Evolutionary conservation across 1,284 basidiomycete genomes (phyloP).

Genomic region (Fomitiporia mediterranea): DNA sequence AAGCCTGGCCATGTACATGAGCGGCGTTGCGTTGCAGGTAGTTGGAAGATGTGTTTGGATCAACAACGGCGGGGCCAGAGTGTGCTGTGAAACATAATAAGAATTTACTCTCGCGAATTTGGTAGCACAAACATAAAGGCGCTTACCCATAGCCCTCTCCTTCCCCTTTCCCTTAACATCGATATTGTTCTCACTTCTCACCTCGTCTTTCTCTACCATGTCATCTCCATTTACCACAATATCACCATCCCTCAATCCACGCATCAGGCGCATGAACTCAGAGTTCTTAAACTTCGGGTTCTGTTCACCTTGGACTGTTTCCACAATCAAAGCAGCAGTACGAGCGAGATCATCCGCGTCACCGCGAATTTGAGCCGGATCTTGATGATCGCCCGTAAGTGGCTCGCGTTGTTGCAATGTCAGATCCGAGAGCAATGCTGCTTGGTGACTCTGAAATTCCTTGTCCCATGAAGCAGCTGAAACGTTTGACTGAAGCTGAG

Average conservation of each 20-base stretch:
- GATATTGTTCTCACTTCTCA: slow-evolving; percentile 23
- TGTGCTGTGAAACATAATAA: background rate
- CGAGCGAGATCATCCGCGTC: slow-evolving; percentile 67
- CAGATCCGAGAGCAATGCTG: background rate
- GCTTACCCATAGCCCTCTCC: slow-evolving; percentile 25
- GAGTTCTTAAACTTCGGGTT: slow-evolving; percentile 90
- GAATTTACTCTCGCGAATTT: background rate
- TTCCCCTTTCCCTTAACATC: slow-evolving; percentile 61
- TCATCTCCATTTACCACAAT: slow-evolving; percentile 81
- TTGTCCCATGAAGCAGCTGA: slow-evolving; percentile 17
- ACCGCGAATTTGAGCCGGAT: slow-evolving; percentile 14
- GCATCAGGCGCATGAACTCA: slow-evolving; percentile 85
- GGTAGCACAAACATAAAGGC: background rate
- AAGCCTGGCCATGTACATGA: slow-evolving; percentile 22
- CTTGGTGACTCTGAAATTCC: slow-evolving; percentile 16
- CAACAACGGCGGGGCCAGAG: slow-evolving; percentile 5
- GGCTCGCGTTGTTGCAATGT: background rate
- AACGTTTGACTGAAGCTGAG: slow-evolving; percentile 24
- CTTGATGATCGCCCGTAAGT: background rate
- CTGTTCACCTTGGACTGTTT: slow-evolving; percentile 62
- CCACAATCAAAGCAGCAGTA: slow-evolving; percentile 68
- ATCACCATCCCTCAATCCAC: slow-evolving; percentile 76
- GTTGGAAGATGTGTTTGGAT: slow-evolving; percentile 13
- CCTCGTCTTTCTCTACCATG: slow-evolving; percentile 55
- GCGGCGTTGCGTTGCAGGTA: slow-evolving; percentile 29